Evolutionary conservation across 73 alveolate genomes (phyloP), one percentile per base, ranked within the genome.

Genomic region (Paramecium primaurelia): DNA sequence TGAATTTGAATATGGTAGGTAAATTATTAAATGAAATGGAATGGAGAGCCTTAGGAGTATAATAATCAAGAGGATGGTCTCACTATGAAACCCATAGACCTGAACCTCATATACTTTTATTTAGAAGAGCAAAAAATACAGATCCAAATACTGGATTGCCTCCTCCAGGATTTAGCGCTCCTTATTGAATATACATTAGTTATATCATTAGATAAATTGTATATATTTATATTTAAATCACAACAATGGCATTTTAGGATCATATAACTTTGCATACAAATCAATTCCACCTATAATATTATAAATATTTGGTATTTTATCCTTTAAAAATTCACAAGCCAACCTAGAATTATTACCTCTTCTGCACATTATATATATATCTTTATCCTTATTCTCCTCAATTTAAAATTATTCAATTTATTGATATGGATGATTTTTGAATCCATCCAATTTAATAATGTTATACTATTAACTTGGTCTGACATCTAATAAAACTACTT

Each of bases 81-180:
- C 99, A 97, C 88, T 97, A 97, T 73, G 99, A 95, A 95, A 92
- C 96, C 28, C 99, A 97, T 92, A 96, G 93, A 69, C 99, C 99
- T 10, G 99, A 96, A 92, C 99, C 99, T 11, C 98, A 96, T 92
- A 98, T 98, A 47, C 90, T 98, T 26, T 97, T 97, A 9, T 97
- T 97, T 93, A 93, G 99, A 96, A 98, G 99, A 93, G 98, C 99
- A 8, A 92, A 96, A 16, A 99, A 99, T n/a, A 98, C 99, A 10
- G 99, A 98, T 89, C 99, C 99, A 8, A 92, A 86, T 58, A 96
- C 99, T 26, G 99, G 99, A 38, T 42, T 88, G 77, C 95, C 97
- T 11, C 97, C 98, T 47, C 60, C 95, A 6, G 88, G 88, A 44
- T 89, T 89, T 83, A 89, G 64, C 49, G 94, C 94, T 44, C 94